A percentile compares a stretch with the other conserved stretches of the same genome.
phyloP scores from a whole-genome alignment of 192 early-diverging fungal species.

The Gamsiella multidivaricata region DNA sequence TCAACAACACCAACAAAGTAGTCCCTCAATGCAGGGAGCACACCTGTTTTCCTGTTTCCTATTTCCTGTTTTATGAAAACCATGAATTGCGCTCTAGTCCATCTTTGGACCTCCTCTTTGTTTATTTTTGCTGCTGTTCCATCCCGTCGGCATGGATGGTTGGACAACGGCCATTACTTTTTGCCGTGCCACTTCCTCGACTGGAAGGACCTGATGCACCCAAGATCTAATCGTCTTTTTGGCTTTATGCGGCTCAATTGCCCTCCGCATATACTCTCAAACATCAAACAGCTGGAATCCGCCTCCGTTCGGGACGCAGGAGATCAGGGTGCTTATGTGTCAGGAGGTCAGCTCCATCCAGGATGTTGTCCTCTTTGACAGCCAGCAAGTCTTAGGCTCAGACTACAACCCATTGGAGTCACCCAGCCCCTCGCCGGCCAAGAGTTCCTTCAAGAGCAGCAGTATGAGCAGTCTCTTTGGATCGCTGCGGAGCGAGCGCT shows the following conservation, averaged over 20 bases:
- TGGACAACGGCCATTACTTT: too few species aligned
- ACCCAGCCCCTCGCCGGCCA: slow-evolving; percentile 37
- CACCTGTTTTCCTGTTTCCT: not conserved
- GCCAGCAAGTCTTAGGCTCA: slow-evolving; percentile 41
- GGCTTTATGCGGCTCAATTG: not conserved
- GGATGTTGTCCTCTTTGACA: slow-evolving; percentile 61
- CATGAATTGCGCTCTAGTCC: slow-evolving; percentile 29
- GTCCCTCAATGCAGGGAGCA: too few species aligned
- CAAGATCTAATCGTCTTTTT: too few species aligned
- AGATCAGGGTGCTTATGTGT: slow-evolving; percentile 62
- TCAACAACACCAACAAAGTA: too few species aligned
- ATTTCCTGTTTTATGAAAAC: not conserved
- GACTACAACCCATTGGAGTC: slow-evolving; percentile 27
- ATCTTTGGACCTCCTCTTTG: slow-evolving; percentile 5
- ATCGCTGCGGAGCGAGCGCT: slow-evolving; percentile 53
- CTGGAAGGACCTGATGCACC: too few species aligned
- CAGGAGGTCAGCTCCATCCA: slow-evolving; percentile 60
- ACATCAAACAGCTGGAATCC: slow-evolving; percentile 53
- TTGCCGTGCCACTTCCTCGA: too few species aligned
- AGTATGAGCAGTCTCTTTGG: slow-evolving; percentile 45
- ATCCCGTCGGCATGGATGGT: too few species aligned
- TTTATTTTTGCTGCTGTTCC: not conserved
- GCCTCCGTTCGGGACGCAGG: slow-evolving; percentile 49
- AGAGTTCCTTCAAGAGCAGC: slow-evolving; percentile 44
- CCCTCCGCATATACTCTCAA: not conserved